A percentile compares a stretch with the other conserved stretches of the same genome.
Evolutionary conservation across 1,284 basidiomycete species (phyloP).

Genomic region (Microbotryomycetes sp.): DNA sequence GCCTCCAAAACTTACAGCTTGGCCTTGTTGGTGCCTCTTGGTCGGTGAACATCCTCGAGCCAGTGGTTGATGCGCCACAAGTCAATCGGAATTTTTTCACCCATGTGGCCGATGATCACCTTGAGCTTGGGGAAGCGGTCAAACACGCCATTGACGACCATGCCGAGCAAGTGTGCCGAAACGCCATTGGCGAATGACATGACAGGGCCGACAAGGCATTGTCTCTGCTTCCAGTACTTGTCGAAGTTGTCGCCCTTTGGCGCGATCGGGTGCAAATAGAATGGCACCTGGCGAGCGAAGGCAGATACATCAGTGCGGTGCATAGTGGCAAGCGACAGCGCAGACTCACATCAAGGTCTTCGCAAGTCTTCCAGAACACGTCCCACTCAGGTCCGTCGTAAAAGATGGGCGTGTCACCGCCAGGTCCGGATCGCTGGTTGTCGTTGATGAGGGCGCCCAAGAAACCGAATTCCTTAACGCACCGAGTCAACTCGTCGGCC

Average conservation of each 20-base stretch:
- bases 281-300: constrained; percentile 23
- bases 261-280: constrained; percentile 43
- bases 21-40: constrained; percentile 33
- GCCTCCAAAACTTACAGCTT: constrained; percentile 20
- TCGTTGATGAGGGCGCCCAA: constrained; percentile 37
- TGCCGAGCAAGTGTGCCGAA: constrained; percentile 40
- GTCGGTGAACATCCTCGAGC: constrained; percentile 41
- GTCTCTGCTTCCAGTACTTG: constrained; percentile 40
- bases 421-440: constrained; percentile 35
- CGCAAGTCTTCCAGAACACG: constrained; percentile 40
- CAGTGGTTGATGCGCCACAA: constrained; percentile 43
- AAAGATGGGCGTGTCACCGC: constrained; percentile 35
- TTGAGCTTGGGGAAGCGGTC: constrained; percentile 43
- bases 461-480: constrained; percentile 39
- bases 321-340: background rate
- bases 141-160: constrained; percentile 43
- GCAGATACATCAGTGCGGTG: background rate
- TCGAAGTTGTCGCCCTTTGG: constrained; percentile 39
- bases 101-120: constrained; percentile 43
- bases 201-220: constrained; percentile 41
- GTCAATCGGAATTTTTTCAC: constrained; percentile 42
- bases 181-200: constrained; percentile 42
- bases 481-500: constrained; percentile 38
- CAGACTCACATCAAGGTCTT: constrained; percentile 38
- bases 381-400: constrained; percentile 38